Conservation (phyloP, 164 flowering plant species). For the Pachysandra terminalis region DNA sequence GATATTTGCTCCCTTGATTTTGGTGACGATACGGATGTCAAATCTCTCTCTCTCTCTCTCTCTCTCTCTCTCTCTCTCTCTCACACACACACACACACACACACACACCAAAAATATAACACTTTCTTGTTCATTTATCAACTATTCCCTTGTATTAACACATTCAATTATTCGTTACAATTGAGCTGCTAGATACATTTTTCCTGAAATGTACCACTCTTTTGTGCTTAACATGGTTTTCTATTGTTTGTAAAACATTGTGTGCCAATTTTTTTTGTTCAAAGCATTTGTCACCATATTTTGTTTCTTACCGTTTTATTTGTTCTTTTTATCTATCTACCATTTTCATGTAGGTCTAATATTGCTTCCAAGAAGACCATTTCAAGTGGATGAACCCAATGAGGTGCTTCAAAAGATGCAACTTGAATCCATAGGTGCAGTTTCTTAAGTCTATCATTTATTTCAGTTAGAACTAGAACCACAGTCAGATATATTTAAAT, state of each 20-base stretch:
- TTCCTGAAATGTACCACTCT: background rate
- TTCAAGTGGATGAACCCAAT: slow-evolving; percentile 39
- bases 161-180: no score
- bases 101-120: no score
- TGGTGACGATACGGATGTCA: no score
- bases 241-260: background rate
- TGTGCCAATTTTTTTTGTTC: background rate
- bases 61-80: no score
- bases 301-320: background rate
- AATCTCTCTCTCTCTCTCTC: no score
- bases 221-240: background rate
- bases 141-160: no score
- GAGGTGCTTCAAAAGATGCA: slow-evolving; percentile 43
- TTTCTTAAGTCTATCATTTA: background rate
- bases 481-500: no score
- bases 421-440: slow-evolving; percentile 53
- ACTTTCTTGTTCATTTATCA: no score
- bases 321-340: background rate
- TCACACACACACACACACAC: no score
- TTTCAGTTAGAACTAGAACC: no score
- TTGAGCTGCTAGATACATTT: background rate
- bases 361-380: slow-evolving; percentile 26
- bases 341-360: slow-evolving; percentile 21
- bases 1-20: no score
- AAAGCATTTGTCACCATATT: background rate